Conservation (phyloP, 2,329 filamentous ascomycete genomes). For the Scedosporium aurantiacum region DNA sequence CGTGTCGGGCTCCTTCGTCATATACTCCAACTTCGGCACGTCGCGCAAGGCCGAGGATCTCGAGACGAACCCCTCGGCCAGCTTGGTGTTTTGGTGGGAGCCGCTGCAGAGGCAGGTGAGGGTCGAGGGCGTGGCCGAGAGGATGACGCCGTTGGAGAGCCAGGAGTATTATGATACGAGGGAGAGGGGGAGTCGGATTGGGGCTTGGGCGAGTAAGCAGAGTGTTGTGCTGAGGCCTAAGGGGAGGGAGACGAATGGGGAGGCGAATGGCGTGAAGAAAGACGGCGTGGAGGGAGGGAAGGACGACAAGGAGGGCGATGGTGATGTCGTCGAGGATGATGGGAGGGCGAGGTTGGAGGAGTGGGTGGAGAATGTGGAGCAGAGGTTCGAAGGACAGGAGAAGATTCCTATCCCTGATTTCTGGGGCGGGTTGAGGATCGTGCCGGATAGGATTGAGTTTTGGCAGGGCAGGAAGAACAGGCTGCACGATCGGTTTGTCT, state of each 20-base stretch:
- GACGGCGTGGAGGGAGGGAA: conserved; percentile 15
- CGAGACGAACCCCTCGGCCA: conserved; percentile 62
- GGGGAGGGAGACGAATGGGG: background rate
- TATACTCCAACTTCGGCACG: conserved; percentile 89
- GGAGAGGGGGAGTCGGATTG: conserved; percentile 71
- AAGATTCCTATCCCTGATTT: conserved; percentile 84
- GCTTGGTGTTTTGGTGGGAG: conserved; percentile 86
- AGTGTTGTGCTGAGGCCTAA: conserved; percentile 51
- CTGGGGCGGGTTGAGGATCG: conserved; percentile 83
- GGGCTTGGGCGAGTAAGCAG: conserved; percentile 90
- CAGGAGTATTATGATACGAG: conserved; percentile 56
- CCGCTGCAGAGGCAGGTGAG: conserved; percentile 79
- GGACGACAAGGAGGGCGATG: background rate
- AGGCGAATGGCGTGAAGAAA: background rate
- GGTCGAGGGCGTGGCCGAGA: conserved; percentile 66
- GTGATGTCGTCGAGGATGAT: conserved; percentile 37
- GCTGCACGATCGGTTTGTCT: conserved; percentile 87
- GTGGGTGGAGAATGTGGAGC: conserved; percentile 67
- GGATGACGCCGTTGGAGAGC: conserved; percentile 60
- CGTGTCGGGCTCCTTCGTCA: conserved; percentile 60
- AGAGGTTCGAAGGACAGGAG: conserved; percentile 62
- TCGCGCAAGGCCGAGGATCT: conserved; percentile 60
- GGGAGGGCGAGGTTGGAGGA: conserved; percentile 64
- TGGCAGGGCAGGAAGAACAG: conserved; percentile 88
- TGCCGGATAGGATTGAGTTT: conserved; percentile 84